These are phyloP conservation scores for Zygotorulaspora danielsina DNA, from an alignment of 805 yeast genomes.

Conservation along the genomic window DNA sequence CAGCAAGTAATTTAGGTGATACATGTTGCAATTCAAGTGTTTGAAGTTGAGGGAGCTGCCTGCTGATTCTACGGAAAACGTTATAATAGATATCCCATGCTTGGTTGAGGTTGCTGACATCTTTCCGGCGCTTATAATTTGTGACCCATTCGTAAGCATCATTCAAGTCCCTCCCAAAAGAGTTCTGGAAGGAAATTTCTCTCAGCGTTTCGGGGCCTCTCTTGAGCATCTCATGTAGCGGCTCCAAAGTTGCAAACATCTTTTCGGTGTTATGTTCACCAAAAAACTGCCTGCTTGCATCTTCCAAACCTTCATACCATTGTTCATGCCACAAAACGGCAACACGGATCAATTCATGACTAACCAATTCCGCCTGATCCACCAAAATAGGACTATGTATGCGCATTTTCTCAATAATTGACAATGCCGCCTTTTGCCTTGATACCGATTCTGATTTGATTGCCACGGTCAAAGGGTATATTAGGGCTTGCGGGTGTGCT, in stretches of 20 bases:
- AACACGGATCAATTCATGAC: conserved; percentile 86
- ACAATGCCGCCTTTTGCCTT: conserved; percentile 85
- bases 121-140: conserved; percentile 79
- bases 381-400: conserved; percentile 80
- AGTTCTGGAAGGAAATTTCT: conserved; percentile 86
- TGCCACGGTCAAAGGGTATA: conserved; percentile 93
- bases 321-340: conserved; percentile 97
- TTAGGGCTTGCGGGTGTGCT: conserved; percentile 95
- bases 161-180: conserved; percentile 86
- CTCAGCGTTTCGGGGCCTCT: conserved; percentile 89
- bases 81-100: conserved; percentile 97
- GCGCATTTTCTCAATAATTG: conserved; percentile 88
- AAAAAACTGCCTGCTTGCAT: conserved; percentile 88
- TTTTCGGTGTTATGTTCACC: conserved; percentile 93
- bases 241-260: conserved; percentile 88
- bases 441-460: conserved; percentile 87
- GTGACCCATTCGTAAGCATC: conserved; percentile 94
- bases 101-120: conserved; percentile 83
- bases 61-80: conserved; percentile 84
- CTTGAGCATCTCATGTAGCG: conserved; percentile 78
- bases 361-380: conserved; percentile 90
- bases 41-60: conserved; percentile 83
- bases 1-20: conserved; percentile 81
- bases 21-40: conserved; percentile 88
- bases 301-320: conserved; percentile 97